These are phyloP conservation scores for Cryptococcus maquisensis DNA, from an alignment of 1,284 basidiomycete species.

Conservation along the genomic window DNA sequence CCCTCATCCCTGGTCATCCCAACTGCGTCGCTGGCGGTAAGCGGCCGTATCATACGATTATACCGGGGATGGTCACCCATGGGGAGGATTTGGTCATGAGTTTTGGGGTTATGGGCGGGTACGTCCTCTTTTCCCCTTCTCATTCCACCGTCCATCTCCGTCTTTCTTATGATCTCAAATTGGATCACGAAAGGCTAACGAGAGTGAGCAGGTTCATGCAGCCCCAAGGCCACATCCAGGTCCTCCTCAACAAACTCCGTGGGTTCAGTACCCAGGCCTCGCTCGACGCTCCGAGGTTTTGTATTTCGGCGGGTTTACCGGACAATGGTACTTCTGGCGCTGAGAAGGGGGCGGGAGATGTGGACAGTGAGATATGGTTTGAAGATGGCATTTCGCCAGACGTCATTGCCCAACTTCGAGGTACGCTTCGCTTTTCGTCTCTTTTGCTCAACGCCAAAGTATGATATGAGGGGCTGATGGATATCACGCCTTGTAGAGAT, in stretches of 20 bases:
- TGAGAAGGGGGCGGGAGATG: slow-evolving; percentile 57
- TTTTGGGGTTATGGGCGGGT: slow-evolving; percentile 82
- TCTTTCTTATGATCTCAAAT: background rate
- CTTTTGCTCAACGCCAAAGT: background rate
- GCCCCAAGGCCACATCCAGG: slow-evolving; percentile 78
- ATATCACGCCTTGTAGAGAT: slow-evolving; percentile 54
- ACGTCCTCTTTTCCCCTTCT: slow-evolving; percentile 6
- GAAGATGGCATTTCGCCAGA: slow-evolving; percentile 73
- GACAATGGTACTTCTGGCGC: slow-evolving; percentile 55
- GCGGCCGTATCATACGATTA: slow-evolving; percentile 92
- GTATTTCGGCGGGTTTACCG: slow-evolving; percentile 78
- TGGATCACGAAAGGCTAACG: background rate
- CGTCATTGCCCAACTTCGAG: slow-evolving; percentile 60
- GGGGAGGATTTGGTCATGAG: slow-evolving; percentile 78
- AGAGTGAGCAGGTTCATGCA: slow-evolving; percentile 69
- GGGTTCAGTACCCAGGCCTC: slow-evolving; percentile 75
- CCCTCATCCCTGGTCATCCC: slow-evolving; percentile 71
- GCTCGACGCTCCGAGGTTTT: slow-evolving; percentile 86
- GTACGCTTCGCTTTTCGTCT: slow-evolving; percentile 49
- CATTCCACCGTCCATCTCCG: no score
- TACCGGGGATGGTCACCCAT: slow-evolving; percentile 76
- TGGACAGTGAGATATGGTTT: slow-evolving; percentile 78
- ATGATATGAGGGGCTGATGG: background rate
- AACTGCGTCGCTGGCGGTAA: slow-evolving; percentile 78
- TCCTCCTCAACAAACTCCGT: slow-evolving; percentile 83